Evolutionary conservation across 1,284 basidiomycete species (phyloP), one percentile per base, ranked within the genome.

Genomic region (Ustilago sp.): DNA sequence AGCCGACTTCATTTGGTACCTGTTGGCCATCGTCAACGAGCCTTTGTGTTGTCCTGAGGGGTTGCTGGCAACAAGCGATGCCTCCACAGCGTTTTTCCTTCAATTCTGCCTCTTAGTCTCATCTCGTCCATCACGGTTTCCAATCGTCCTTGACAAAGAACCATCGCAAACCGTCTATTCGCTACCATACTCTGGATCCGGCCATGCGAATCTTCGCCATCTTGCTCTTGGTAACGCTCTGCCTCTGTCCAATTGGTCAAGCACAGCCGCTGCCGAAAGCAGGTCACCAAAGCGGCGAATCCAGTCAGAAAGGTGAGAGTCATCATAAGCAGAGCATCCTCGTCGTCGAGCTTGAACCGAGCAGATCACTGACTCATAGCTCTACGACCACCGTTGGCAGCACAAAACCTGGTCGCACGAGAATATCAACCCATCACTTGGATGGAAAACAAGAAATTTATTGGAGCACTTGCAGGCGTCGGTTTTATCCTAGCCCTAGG

Each of bases 231-330:
- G 39, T 34, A 31, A 23, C 28, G 12, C 55, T 68, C 15, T 38
- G 38, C 4, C 28, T 23, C 11, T 36, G 36, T 38, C 12, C 15
- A 32, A 13, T 63, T 4, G 54, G 36, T 5, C 34, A 50, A 41
- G 66, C 66, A n/a, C 43, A 68, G 9, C 66, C 66, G 6, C 15
- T 55, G 8, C 31, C 39, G 36, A 9, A 13, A 11, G n/a, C 48
- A 53, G 9, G n/a, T 23, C 32, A 15, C 9, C 36, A 17, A 36
- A 35, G 6, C 19, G 17, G 43, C 32, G 23, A 19, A 28, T 34
- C 8, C 11, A 35, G n/a, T 54, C 34, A 54, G 2, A 11, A 50
- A 12, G 15, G 48, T 50, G 31, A 50, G 48, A 12, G 43, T 19
- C 15, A 6, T 41, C 13, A 41, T 15, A 45, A n/a, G 43, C 11